Base-by-base conservation (phyloP, 768 basidiomycete species). In the Lactarius trivialis region DNA sequence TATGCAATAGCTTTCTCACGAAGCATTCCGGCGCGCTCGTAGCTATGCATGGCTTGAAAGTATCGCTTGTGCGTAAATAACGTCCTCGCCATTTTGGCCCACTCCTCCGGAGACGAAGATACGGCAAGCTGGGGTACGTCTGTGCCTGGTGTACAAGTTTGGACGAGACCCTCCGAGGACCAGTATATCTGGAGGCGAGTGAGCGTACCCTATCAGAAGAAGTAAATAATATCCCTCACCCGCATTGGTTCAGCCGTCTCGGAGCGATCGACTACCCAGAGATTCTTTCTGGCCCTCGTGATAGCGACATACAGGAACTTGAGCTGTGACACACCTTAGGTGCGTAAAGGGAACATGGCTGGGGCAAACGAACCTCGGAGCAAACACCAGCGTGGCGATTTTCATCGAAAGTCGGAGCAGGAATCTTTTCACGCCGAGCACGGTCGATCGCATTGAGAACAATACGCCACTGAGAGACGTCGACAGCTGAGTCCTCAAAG, bases 231-330 rank as follows among this genome's bases (percentile, higher is more conserved):
- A 4, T 24, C 6, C 14, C 79, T 52, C 55, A 86, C 86, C 66
- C 78, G 75, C 81, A 88, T 84, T 2, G 85, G 80, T 52, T 82
- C 80, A n/a, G 80, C 74, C 52, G 77, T 82, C 4, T 76, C 72
- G 0, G 86, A 86, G 30, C 75, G 76, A 69, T 88, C 86, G 7
- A 79, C 79, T n/a, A 88, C 80, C 84, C 86, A 85, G 11, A 86
- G 65, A 55, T 85, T 85, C 54, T 84, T 84, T 54, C 83, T 77
- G 0, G 86, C 84, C 34, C 86, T 72, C 1, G 86, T 88, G 21
- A 88, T 78, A 0, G 84, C 86, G 5, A 87, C 85, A 59, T 87
- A 87, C 0, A 87, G 71, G 43, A 76, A 78, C 64, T 87, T 88
- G 12, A 87, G 71, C 85, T 86, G 32, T 33, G 3, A 28, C 32